phyloP scores from a whole-genome alignment of 768 basidiomycete species.

The Pleurotus sapidus region DNA sequence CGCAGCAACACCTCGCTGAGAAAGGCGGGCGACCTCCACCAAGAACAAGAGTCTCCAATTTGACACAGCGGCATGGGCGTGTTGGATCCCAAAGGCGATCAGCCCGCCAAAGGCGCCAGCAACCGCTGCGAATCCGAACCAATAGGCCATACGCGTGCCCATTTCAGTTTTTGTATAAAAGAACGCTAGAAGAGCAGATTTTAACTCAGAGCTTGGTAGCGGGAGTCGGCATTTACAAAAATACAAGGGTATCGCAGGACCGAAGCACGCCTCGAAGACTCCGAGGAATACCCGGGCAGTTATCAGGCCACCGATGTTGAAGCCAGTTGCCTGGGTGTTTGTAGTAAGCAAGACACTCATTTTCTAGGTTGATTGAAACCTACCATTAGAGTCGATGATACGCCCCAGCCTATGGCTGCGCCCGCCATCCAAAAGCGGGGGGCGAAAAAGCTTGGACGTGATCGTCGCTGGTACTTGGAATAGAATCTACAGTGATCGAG shows the following conservation, averaged over 20 bases:
- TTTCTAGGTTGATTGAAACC: slow-evolving; percentile 7
- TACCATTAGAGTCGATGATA: slow-evolving; percentile 73
- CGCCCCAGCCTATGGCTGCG: slow-evolving; percentile 71
- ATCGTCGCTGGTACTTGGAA: slow-evolving; percentile 67
- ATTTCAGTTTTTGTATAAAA: slow-evolving; percentile 78
- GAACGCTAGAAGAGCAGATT: slow-evolving; percentile 43
- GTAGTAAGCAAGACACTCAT: too few relatives aligned
- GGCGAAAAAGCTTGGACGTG: slow-evolving; percentile 64
- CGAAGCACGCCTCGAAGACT: slow-evolving; percentile 76
- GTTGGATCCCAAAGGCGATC: slow-evolving; percentile 76
- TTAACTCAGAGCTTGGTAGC: not conserved
- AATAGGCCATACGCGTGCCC: slow-evolving; percentile 73
- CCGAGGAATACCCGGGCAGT: slow-evolving; percentile 63
- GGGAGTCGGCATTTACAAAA: slow-evolving; percentile 48
- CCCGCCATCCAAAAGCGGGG: slow-evolving; percentile 63
- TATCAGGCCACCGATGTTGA: slow-evolving; percentile 58
- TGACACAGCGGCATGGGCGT: slow-evolving; percentile 43
- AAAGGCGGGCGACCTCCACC: slow-evolving; percentile 47
- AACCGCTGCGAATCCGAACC: slow-evolving; percentile 83
- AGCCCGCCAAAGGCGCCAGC: slow-evolving; percentile 87
- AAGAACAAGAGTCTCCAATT: slow-evolving; percentile 71
- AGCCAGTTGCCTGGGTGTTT: slow-evolving; percentile 53
- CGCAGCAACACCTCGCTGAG: too few relatives aligned
- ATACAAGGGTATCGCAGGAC: slow-evolving; percentile 74
- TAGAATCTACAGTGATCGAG: slow-evolving; percentile 47